Base-by-base conservation (phyloP, 2,329 filamentous ascomycete genomes). In the Phoma herbarum region DNA sequence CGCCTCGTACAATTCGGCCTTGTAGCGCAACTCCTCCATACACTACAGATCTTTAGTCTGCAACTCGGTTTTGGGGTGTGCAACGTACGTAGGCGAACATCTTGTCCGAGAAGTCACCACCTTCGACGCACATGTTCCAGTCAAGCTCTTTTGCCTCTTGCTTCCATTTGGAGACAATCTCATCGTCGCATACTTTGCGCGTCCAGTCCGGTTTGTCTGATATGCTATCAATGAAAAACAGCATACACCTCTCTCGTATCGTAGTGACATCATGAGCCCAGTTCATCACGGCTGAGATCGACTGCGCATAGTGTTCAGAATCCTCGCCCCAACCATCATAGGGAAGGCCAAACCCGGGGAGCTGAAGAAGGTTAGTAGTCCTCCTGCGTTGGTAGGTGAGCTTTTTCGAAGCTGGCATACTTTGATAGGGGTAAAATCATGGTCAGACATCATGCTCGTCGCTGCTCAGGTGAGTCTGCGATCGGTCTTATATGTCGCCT, bases 1-100 rank as follows among this genome's bases (percentile, higher is more conserved):
- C 3, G 75, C 59, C 45, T 79, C 68, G 54, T 80, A 80, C 20
- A 80, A 64, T 16, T 62, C 62, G 1, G 83, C 82, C 63, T 87
- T 86, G 63, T 79, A 78, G 20, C 74, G 77, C 0, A 87, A 77
- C 63, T 86, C 84, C 3, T 73, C 64, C 23, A 69, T 62, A 33
- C 61, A 65, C 68, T 67, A 48, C 22, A 45, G 18, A 14, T 46
- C 41, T n/a, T 51, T 33, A 57, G 39, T 42, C 14, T 12, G 16
- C 18, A 6, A 18, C 2, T 20, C 16, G 14, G 3, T 41, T 12
- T 11, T 3, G 4, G 20, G 11, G 16, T 18, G 12, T 18, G 8
- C 10, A 18, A 54, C 50, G 20, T 14, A 53, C 57, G 16, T 55
- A 51, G 7, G 26, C 31, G 25, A 59, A 47, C 51, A 55, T 59